Conservation (phyloP, 73 alveolate species). For the Halteria grandinella region DNA sequence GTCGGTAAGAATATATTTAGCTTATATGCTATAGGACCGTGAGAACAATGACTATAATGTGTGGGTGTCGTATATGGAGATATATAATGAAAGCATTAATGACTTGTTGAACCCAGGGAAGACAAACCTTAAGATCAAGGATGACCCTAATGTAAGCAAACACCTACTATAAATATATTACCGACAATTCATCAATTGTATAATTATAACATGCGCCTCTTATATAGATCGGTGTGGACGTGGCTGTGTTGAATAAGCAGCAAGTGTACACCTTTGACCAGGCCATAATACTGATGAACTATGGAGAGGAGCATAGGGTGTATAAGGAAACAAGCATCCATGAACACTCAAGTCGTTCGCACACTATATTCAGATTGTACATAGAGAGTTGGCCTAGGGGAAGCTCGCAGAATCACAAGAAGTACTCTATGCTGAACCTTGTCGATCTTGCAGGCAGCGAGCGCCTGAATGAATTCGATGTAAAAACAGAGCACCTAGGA, state of each 20-base stretch:
- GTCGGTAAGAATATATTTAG: conserved; percentile 62
- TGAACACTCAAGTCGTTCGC: conserved; percentile 96
- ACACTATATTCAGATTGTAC: conserved; percentile 89
- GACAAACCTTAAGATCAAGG: conserved; percentile 72
- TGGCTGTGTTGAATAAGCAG: conserved; percentile 63
- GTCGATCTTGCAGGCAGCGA: conserved; percentile 98
- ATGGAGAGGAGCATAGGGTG: conserved; percentile 96
- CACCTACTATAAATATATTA: too few species aligned
- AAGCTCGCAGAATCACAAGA: conserved; percentile 57
- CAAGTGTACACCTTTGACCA: conserved; percentile 83
- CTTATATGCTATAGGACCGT: conserved; percentile 32
- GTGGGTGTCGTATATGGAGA: conserved; percentile 93
- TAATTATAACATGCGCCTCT: too few species aligned
- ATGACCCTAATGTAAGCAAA: conserved; percentile 69
- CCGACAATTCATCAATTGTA: too few species aligned
- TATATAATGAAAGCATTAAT: conserved; percentile 93
- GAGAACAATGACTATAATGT: conserved; percentile 73
- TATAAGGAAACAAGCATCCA: conserved; percentile 94
- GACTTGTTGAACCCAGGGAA: conserved; percentile 88
- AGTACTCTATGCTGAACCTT: conserved; percentile 78
- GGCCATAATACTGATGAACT: conserved; percentile 84
- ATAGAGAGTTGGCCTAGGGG: conserved; percentile 73
- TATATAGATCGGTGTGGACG: conserved; percentile 69
- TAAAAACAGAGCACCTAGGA: conserved; percentile 56
- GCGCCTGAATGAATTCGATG: conserved; percentile 79